These are phyloP conservation scores for Endocalyx cinctus DNA, from an alignment of 2,329 filamentous ascomycete genomes.

Conservation along the genomic window DNA sequence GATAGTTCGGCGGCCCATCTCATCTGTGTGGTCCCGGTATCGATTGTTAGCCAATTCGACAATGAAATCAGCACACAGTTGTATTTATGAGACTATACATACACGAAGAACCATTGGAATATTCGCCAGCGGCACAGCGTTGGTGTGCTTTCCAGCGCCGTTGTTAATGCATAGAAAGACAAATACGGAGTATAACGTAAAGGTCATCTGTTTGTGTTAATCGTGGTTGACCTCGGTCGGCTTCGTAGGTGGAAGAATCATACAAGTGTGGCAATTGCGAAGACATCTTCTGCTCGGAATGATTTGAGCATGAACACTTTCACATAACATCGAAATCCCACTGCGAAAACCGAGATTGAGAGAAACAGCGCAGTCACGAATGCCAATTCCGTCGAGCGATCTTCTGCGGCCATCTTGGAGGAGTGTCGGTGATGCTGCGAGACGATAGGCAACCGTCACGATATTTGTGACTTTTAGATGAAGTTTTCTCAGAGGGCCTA, in stretches of 20 bases:
- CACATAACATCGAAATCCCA: constrained; percentile 24
- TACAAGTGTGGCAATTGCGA: constrained; percentile 21
- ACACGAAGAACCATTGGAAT: constrained; percentile 19
- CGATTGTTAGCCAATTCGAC: too few relatives aligned
- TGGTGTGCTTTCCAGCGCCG: constrained; percentile 18
- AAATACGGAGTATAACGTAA: constrained; percentile 13
- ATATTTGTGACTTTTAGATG: too few relatives aligned
- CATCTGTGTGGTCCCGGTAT: too few relatives aligned
- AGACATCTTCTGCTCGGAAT: constrained; percentile 21
- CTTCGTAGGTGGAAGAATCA: too few relatives aligned
- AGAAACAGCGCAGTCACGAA: constrained; percentile 10
- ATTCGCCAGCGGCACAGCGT: constrained; percentile 12
- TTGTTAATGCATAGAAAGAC: constrained; percentile 16
- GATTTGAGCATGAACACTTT: constrained; percentile 16
- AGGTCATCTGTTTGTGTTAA: constrained; percentile 10
- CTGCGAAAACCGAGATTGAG: constrained; percentile 15
- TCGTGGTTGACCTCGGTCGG: constrained; percentile 6
- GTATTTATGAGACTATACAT: background rate
- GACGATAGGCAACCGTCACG: too few relatives aligned
- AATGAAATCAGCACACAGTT: too few relatives aligned
- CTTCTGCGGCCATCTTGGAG: constrained; percentile 13
- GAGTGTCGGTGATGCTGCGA: background rate
- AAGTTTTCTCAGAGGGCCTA: too few relatives aligned
- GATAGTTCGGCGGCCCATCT: constrained; percentile 33
- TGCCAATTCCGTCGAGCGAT: constrained; percentile 21